Conservation (phyloP, 208 protist genomes). For the Porcisia deanei region DNA sequence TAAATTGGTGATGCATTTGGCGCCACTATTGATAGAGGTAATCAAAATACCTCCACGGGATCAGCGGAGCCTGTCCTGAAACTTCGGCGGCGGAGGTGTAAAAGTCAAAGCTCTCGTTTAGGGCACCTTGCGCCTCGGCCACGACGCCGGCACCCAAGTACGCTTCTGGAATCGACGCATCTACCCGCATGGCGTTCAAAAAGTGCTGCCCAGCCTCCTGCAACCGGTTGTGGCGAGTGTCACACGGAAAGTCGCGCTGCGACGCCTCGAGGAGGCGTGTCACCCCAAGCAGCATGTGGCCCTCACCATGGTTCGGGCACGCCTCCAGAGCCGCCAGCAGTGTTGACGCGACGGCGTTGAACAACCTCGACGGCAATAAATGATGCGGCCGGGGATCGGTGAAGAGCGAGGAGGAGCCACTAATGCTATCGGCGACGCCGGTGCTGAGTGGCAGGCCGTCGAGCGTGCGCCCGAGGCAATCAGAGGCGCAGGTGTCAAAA, state of each 20-base stretch:
- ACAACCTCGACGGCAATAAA: constrained; percentile 20
- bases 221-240: constrained; percentile 38
- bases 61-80: constrained; percentile 43
- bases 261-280: constrained; percentile 52
- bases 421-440: neutral
- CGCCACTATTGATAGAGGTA: constrained; percentile 51
- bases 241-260: constrained; percentile 33
- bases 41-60: constrained; percentile 61
- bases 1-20: neutral
- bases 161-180: constrained; percentile 33
- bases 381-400: neutral
- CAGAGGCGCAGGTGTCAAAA: neutral
- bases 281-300: constrained; percentile 51
- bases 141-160: constrained; percentile 66
- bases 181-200: constrained; percentile 44
- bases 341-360: constrained; percentile 36
- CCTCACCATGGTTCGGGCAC: constrained; percentile 50
- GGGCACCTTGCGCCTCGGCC: constrained; percentile 60
- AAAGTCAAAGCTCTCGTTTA: constrained; percentile 55
- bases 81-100: constrained; percentile 68
- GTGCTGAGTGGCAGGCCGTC: constrained; percentile 13
- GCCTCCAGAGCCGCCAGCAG: constrained; percentile 50
- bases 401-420: constrained; percentile 2
- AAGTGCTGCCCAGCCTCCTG: constrained; percentile 60
- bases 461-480: constrained; percentile 2